Evolutionary conservation across 164 flowering plant species (phyloP), one percentile per base, ranked within the genome.

Genomic region (Kingdonia uniflora): DNA sequence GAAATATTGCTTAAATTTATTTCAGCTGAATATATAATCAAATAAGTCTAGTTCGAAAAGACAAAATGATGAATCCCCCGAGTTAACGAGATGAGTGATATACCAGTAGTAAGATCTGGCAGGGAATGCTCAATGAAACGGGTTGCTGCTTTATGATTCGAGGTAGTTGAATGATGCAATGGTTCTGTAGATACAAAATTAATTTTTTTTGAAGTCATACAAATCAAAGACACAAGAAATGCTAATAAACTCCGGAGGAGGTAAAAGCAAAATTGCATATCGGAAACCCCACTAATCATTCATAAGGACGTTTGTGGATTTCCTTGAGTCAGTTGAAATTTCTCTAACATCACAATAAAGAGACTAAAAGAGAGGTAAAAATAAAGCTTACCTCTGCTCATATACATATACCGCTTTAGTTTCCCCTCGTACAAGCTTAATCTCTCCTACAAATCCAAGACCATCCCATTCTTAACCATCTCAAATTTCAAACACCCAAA

Each of bases 111-210:
- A 24, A 92, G 92, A 71, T 86, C 92, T 51, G 99, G 95, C 64
- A 92, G 68, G 19, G 97, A 84, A 71, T 89, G 97, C 69, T 82
- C 95, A 40, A 92, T 88, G 57, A 92, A 86, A 47, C 99, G 89
- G 19, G 89, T 76, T 23, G 99, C 99, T 13, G 95, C 99, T 63
- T 71, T 76, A 57, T 63, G 52, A 63, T 92, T 92, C 42, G 88
- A 67, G 40, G 72, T 76, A 26, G 92, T 67, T 21, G 95, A 82
- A 57, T 86, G 99, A 19, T 85, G 79, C 52, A 81, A 40, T 2
- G 99, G 99, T 2, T 76, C 99, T 86, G 51, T 66, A 78, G 60
- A 22, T 52, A 70, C 19, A 68, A 68, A 60, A 21, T 14, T 49
- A 62, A 60, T 48, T 7, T 23, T 49, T 6, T n/a, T 22, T n/a